A percentile compares a stretch with the other conserved stretches of the same genome.
phyloP scores from a whole-genome alignment of 106 monocot genomes.

The Dioscorea zingiberensis region DNA sequence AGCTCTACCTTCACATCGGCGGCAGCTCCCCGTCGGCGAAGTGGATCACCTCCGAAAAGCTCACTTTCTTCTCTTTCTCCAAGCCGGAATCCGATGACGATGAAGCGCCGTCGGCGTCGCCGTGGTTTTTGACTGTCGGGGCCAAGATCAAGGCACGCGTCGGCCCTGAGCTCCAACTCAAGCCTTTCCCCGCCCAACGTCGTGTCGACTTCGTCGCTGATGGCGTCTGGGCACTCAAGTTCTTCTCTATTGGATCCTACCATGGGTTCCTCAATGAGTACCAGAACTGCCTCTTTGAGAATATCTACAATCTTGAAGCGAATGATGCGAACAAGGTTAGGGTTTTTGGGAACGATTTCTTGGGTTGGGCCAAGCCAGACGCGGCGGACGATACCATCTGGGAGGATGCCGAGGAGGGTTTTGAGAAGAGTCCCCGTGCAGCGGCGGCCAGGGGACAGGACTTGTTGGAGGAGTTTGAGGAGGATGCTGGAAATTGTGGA shows the following conservation, averaged over 20 bases:
- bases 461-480: constrained; percentile 70
- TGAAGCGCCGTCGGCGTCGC: constrained; percentile 4
- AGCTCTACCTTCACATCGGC: constrained; percentile 84
- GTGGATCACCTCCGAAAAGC: constrained; percentile 74
- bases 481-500: constrained; percentile 27
- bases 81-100: constrained; percentile 26
- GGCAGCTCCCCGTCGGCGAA: constrained; percentile 55
- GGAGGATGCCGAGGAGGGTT: constrained; percentile 73
- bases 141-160: constrained; percentile 53
- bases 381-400: constrained; percentile 76
- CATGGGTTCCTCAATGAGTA: constrained; percentile 41
- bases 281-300: constrained; percentile 69
- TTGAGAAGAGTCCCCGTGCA: constrained; percentile 29
- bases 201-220: constrained; percentile 87
- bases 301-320: constrained; percentile 55
- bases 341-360: constrained; percentile 86
- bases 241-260: constrained; percentile 32
- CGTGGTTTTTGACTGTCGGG: constrained; percentile 70
- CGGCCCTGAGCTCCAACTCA: constrained; percentile 61
- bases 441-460: constrained; percentile 9
- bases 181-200: constrained; percentile 65
- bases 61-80: constrained; percentile 47
- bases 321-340: constrained; percentile 50
- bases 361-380: constrained; percentile 82
- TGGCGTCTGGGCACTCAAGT: constrained; percentile 93